These are phyloP conservation scores for Fagopyrum homotropicum DNA, from an alignment of 148 eudicot species.

Conservation along the genomic window DNA sequence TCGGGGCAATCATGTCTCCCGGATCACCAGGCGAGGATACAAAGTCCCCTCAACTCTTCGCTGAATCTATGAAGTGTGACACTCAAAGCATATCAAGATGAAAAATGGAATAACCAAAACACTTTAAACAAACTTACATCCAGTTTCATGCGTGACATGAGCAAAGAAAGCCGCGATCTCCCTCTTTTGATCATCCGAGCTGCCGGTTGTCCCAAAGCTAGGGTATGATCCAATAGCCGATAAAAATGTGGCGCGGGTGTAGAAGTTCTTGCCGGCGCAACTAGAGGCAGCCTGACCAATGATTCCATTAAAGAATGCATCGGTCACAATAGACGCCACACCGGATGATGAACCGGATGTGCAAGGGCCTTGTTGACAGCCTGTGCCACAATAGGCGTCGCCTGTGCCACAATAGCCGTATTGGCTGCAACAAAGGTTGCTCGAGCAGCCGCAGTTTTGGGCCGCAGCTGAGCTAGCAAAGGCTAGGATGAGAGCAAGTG, in stretches of 20 bases:
- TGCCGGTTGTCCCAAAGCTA: constrained; percentile 20
- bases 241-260: constrained; percentile 22
- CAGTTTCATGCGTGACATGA: constrained; percentile 29
- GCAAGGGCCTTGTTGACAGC: constrained; percentile 15
- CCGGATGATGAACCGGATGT: background rate
- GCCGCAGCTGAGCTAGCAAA: background rate
- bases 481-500: constrained; percentile 3
- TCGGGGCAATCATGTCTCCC: too few species aligned
- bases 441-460: constrained; percentile 14
- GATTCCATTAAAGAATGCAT: constrained; percentile 25
- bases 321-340: constrained; percentile 14
- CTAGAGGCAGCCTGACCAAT: constrained; percentile 15
- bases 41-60: too few species aligned
- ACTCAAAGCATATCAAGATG: too few species aligned
- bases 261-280: constrained; percentile 23
- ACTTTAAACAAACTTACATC: constrained; percentile 15
- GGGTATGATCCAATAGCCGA: constrained; percentile 16
- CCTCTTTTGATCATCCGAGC: constrained; percentile 17
- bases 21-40: too few species aligned
- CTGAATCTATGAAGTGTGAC: too few species aligned
- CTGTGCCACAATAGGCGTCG: constrained; percentile 6
- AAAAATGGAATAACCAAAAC: too few species aligned
- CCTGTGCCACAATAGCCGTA: constrained; percentile 15
- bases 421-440: constrained; percentile 11
- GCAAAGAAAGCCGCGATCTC: constrained; percentile 32